A percentile compares a stretch with the other conserved stretches of the same genome.
Conservation (phyloP, 768 basidiomycete genomes). For the Termitomyces bulborhizus region DNA sequence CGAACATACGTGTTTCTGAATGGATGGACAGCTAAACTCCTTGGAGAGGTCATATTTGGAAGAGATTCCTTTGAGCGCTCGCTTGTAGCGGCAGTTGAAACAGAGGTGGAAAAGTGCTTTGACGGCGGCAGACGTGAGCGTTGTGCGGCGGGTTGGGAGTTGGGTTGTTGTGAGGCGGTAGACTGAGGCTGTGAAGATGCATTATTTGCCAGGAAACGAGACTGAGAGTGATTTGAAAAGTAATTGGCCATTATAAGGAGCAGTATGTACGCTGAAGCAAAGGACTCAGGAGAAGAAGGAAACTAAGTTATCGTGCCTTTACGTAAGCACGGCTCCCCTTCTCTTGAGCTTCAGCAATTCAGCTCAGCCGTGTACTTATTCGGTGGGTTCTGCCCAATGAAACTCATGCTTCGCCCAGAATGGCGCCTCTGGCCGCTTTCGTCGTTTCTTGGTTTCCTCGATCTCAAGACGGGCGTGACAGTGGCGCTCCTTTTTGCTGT, state of each 20-base stretch:
- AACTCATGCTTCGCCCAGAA: conserved; percentile 76
- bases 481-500: conserved; percentile 88
- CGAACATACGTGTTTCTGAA: conserved; percentile 87
- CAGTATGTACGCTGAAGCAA: no score
- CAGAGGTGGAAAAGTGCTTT: conserved; percentile 62
- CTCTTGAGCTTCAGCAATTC: background rate
- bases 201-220: conserved; percentile 59
- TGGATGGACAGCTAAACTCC: conserved; percentile 53
- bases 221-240: conserved; percentile 79
- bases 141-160: conserved; percentile 17
- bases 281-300: background rate
- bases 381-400: conserved; percentile 38
- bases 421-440: conserved; percentile 78
- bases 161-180: conserved; percentile 16
- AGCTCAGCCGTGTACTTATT: background rate
- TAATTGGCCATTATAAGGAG: conserved; percentile 52
- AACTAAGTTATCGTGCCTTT: conserved; percentile 9
- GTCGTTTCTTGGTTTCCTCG: conserved; percentile 81
- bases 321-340: conserved; percentile 8
- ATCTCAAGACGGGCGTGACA: conserved; percentile 91
- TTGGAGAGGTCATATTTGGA: conserved; percentile 26
- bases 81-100: conserved; percentile 38
- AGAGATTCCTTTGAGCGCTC: conserved; percentile 42
- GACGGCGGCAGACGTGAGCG: conserved; percentile 53
- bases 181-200: conserved; percentile 18